Evolutionary conservation across 345 rosid genomes (phyloP).

Genomic region (Ailanthus altissimus): DNA sequence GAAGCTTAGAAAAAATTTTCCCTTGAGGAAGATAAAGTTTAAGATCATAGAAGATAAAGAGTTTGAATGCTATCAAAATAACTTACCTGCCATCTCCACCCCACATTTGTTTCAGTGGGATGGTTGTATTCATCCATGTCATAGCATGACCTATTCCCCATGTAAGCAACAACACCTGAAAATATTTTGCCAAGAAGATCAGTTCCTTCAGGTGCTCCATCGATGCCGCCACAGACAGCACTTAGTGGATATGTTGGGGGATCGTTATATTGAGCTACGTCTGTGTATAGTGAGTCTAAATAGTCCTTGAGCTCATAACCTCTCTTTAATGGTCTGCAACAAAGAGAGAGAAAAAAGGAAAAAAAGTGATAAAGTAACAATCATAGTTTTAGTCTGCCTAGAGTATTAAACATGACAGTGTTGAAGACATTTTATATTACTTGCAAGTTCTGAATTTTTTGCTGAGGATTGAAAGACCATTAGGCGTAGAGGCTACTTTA

Average conservation of each 20-base stretch:
- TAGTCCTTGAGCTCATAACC: constrained; percentile 35
- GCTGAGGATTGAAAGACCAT: constrained; percentile 55
- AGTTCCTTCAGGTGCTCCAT: constrained; percentile 31
- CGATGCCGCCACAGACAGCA: constrained; percentile 39
- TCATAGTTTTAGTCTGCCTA: not conserved
- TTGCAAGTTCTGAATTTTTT: constrained; percentile 65
- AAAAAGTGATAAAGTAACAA: not conserved
- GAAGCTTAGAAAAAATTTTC: too few relatives aligned
- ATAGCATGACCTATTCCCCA: constrained; percentile 41
- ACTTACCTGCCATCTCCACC: constrained; percentile 57
- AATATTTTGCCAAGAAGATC: constrained; percentile 37
- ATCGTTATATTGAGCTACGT: constrained; percentile 45
- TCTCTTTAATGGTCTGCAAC: constrained; percentile 31
- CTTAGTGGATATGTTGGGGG: constrained; percentile 42
- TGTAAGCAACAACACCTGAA: constrained; percentile 46
- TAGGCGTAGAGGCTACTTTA: constrained; percentile 43
- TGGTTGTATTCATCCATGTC: constrained; percentile 27
- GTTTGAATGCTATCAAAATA: not conserved
- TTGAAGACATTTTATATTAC: constrained; percentile 22
- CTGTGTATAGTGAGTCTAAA: constrained; percentile 36
- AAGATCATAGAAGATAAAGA: too few relatives aligned
- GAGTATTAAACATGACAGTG: not conserved
- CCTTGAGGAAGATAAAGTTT: too few relatives aligned
- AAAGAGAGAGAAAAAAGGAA: not conserved
- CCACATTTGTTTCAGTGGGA: constrained; percentile 26